Percentiles rank a stretch among this genome's conserved stretches.
These are phyloP conservation scores for Manihot esculenta DNA, from an alignment of 441 rosid genomes.

Conservation along the genomic window DNA sequence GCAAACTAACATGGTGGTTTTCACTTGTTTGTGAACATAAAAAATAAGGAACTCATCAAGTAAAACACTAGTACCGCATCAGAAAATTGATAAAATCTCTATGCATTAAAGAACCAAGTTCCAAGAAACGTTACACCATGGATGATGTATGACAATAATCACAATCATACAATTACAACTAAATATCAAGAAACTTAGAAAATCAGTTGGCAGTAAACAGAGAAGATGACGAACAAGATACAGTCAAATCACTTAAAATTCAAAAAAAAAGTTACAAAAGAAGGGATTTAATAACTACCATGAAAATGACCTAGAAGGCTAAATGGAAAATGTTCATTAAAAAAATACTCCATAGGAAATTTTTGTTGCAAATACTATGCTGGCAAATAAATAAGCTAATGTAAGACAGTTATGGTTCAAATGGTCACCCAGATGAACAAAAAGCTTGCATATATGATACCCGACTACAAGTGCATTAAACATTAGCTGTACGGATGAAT, in stretches of 20 bases:
- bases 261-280: too few relatives aligned
- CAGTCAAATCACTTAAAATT: neutral
- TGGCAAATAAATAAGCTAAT: neutral
- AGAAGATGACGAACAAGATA: neutral
- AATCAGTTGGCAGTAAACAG: neutral
- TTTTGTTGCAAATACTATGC: neutral
- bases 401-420: neutral
- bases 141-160: neutral
- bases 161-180: slow-evolving; percentile 2
- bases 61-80: neutral
- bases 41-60: neutral
- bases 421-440: neutral
- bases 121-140: neutral
- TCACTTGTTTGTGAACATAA: neutral
- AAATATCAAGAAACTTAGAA: too few relatives aligned
- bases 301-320: neutral
- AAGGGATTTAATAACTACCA: neutral
- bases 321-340: neutral
- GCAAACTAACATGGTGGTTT: neutral
- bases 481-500: too few relatives aligned
- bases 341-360: neutral
- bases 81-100: neutral
- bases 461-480: too few relatives aligned
- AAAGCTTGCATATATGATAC: neutral
- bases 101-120: neutral